Evolutionary conservation across 441 rosid genomes (phyloP).

Genomic region (Croton laevigatus): DNA sequence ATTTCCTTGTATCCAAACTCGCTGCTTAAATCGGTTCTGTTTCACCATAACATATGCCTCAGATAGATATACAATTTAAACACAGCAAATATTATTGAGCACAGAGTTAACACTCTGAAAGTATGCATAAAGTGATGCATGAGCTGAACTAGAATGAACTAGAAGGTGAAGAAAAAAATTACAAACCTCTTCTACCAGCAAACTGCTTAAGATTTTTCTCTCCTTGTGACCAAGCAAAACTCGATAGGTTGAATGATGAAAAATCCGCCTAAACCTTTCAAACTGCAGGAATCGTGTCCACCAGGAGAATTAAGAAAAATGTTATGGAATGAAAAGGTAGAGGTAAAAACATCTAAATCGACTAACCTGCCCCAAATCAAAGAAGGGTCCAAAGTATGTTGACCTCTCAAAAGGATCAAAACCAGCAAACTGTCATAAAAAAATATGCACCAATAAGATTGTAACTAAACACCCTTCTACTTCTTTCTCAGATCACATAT

Average conservation of each 20-base stretch:
- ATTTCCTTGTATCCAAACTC: constrained; percentile 79
- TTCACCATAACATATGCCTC: neutral
- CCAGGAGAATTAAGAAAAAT: neutral
- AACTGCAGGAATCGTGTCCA: constrained; percentile 40
- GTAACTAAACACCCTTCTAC: too few relatives aligned
- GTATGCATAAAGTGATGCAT: neutral
- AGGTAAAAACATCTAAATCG: neutral
- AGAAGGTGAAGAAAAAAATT: neutral
- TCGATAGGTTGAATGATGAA: constrained; percentile 88
- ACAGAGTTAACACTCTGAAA: neutral
- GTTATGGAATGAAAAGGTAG: neutral
- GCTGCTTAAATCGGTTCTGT: constrained; percentile 75
- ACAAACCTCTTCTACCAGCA: constrained; percentile 72
- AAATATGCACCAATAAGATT: neutral
- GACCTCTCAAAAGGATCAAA: constrained; percentile 96
- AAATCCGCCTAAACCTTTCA: constrained; percentile 86
- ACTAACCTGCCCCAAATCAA: constrained; percentile 88
- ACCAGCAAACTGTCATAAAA: constrained; percentile 73
- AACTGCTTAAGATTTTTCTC: constrained; percentile 72
- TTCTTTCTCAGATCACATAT: neutral
- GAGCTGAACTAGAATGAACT: neutral
- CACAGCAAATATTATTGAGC: neutral
- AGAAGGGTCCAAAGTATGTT: constrained; percentile 84
- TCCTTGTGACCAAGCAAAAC: constrained; percentile 86
- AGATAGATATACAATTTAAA: neutral